Base-by-base conservation (phyloP, 1,139 yeast species). In the Candida dubliniensis region DNA sequence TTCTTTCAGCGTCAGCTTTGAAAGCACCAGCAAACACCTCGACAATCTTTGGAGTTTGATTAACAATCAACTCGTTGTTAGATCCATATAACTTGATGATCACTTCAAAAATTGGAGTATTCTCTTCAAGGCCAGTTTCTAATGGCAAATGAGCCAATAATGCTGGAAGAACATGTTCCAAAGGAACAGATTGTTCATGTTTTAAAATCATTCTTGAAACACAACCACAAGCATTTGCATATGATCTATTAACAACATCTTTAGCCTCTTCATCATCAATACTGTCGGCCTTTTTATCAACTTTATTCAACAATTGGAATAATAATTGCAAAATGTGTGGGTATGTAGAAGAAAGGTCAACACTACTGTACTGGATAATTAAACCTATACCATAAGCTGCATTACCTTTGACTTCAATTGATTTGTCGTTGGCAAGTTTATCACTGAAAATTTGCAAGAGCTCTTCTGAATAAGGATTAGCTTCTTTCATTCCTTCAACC, bases 321-420 rank as follows among this genome's bases (percentile, higher is more conserved):
- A 93, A 76, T 48, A 87, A 81, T 63, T 81, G 81, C 60, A 95
- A 77, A 47, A 91, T 79, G 40, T 80, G 75, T 52, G 82, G 84
- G 69, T 84, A 91, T 38, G 79, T 72, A 25, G 83, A 64, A 35
- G 85, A 71, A 54, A 84, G 76, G 60, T 85, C 88, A 51, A 71
- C 68, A 23, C 74, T 59, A 30, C 71, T 50, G 45, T 88, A 75
- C 67, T 82, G 84, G 52, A 90, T 74, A 49, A 90, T 69, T 52
- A 90, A 70, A 54, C 99, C 99, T 54, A 88, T 81, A 74, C 98
- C 99, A 61, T 89, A 93, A 13, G 98, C 97, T 45, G 98, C 95
- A 58, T 90, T 88, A 56, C 96, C 93, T 69, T 93, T 85, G 46
- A 90, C 98, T 62, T 90, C 96, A 54, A 87, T 76, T 25, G 95